phyloP scores from a whole-genome alignment of 495 filamentous ascomycete species.

The Trichoderma asperelloides region DNA sequence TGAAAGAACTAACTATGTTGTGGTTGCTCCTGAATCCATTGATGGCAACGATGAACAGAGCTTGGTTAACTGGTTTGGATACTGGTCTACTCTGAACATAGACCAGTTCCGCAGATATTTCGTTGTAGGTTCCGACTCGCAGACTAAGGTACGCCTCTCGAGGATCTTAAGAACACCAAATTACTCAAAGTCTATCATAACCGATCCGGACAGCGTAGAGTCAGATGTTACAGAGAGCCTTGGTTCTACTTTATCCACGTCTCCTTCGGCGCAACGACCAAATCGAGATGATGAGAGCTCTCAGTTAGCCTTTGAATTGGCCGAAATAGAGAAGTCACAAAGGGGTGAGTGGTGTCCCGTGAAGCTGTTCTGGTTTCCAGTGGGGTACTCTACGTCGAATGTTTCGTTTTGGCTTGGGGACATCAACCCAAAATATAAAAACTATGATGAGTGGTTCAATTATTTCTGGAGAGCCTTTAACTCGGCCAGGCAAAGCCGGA shows the following conservation, averaged over 20 bases:
- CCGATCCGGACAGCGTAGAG: neutral
- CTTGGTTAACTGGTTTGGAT: slow-evolving; percentile 45
- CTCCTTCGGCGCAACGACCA: neutral
- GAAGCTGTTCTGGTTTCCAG: neutral
- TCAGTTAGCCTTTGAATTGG: neutral
- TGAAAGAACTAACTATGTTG: neutral
- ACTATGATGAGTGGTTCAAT: neutral
- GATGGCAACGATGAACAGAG: slow-evolving; percentile 45
- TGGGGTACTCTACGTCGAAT: neutral
- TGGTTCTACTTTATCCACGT: neutral
- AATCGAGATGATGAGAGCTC: neutral
- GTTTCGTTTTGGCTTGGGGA: neutral
- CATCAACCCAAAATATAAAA: neutral
- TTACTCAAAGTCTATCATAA: neutral
- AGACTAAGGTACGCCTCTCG: slow-evolving; percentile 23
- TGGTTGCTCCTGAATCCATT: slow-evolving; percentile 33
- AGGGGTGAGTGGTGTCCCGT: neutral
- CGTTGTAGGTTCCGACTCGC: slow-evolving; percentile 33
- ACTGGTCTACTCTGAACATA: slow-evolving; percentile 38
- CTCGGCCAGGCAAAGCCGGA: neutral
- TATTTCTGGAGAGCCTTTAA: neutral
- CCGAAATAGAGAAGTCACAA: neutral
- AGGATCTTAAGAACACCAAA: slow-evolving; percentile 28
- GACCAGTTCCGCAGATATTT: slow-evolving; percentile 39
- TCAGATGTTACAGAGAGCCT: neutral